Conservation (phyloP, 208 protist genomes). For the Leishmania amazonensis region DNA sequence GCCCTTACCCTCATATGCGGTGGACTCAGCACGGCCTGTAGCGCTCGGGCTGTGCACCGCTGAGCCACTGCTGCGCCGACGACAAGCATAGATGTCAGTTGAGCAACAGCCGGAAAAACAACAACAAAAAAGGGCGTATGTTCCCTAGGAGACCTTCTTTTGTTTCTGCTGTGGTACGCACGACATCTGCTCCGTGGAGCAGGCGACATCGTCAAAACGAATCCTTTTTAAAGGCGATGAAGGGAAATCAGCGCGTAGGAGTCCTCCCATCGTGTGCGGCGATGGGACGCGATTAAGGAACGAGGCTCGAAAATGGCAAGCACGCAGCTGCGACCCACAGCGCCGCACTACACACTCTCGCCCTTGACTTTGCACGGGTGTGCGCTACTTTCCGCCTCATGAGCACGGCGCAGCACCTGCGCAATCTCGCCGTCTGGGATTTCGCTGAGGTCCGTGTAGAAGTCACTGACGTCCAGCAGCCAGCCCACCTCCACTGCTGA, state of each 20-base stretch:
- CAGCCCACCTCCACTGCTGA: constrained; percentile 76
- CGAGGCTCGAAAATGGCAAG: not conserved
- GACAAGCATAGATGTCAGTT: not conserved
- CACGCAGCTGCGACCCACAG: not conserved
- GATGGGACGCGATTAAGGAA: not conserved
- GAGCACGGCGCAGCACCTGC: constrained; percentile 34
- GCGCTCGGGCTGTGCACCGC: not conserved
- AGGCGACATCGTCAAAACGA: not conserved
- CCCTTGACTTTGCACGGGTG: not conserved
- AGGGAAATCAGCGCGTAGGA: not conserved
- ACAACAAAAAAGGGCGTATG: not conserved
- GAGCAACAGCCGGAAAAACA: not conserved
- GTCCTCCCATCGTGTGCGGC: not conserved
- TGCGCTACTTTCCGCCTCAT: constrained; percentile 10
- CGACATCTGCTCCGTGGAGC: not conserved
- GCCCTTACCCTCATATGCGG: not conserved
- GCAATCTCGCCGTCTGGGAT: constrained; percentile 75
- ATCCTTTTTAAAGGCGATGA: not conserved
- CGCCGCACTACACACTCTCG: not conserved
- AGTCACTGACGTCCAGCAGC: constrained; percentile 74
- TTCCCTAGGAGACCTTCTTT: not conserved
- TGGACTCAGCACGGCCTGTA: not conserved
- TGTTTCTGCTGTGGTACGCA: not conserved
- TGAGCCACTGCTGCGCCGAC: not conserved
- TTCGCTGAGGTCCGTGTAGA: constrained; percentile 60